Evolutionary conservation across 2,329 filamentous ascomycete species (phyloP).

Genomic region (Coleophoma eucalyptorum): DNA sequence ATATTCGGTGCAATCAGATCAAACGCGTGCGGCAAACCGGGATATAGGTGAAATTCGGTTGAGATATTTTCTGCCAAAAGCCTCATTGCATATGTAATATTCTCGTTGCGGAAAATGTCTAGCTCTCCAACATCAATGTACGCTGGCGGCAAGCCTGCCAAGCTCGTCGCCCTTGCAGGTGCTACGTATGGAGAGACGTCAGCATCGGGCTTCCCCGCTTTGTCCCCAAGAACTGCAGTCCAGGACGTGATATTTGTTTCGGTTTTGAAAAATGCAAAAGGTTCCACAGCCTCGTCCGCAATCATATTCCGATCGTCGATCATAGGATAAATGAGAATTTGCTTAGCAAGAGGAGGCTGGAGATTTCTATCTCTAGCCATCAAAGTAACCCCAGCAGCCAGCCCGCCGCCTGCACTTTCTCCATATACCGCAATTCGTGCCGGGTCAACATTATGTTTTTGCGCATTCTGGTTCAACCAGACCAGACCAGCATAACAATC

Average conservation of each 20-base stretch:
- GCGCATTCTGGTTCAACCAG: not conserved
- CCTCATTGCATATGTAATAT: slow-evolving; percentile 4
- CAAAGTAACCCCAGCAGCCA: slow-evolving; percentile 24
- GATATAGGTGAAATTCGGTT: slow-evolving; percentile 8
- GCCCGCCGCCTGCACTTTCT: not conserved
- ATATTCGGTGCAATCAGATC: slow-evolving; percentile 3
- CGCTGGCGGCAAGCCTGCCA: slow-evolving; percentile 3
- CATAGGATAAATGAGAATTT: slow-evolving; percentile 10
- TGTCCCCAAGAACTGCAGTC: not conserved
- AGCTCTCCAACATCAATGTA: slow-evolving; percentile 7
- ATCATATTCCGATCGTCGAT: not conserved
- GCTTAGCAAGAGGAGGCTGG: slow-evolving; percentile 17
- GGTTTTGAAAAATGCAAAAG: not conserved
- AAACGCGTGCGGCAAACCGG: slow-evolving; percentile 7
- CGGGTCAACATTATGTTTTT: not conserved
- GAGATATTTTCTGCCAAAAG: slow-evolving; percentile 1
- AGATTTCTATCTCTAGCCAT: slow-evolving; percentile 27
- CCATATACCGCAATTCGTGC: not conserved
- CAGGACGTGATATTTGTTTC: not conserved
- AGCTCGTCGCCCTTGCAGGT: slow-evolving; percentile 2
- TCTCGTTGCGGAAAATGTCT: slow-evolving; percentile 7
- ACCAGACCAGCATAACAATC: slow-evolving; percentile 15
- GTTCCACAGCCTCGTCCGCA: not conserved
- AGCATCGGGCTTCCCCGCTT: not conserved
- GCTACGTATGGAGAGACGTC: not conserved